Percentiles rank a stretch among this genome's conserved stretches.
These are phyloP conservation scores for Mortierella sp. DNA, from an alignment of 371 early-diverging fungal genomes.

Conservation along the genomic window DNA sequence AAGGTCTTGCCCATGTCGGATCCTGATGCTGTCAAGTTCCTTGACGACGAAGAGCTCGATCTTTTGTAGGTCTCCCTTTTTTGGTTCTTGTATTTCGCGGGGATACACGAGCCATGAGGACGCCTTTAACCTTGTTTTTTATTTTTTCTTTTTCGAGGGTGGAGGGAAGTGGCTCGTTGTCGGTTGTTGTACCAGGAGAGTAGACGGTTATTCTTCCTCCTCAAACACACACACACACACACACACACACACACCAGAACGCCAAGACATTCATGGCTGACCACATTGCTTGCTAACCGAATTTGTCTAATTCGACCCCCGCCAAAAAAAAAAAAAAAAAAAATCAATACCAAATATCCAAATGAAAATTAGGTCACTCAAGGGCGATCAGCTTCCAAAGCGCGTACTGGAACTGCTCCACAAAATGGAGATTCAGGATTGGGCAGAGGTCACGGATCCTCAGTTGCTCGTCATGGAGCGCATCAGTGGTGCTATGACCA, in stretches of 20 bases:
- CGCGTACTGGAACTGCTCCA: background rate
- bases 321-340: background rate
- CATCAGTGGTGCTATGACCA: conserved; percentile 85
- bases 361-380: background rate
- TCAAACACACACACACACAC: too few relatives aligned
- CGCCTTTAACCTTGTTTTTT: background rate
- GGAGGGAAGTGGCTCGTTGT: too few relatives aligned
- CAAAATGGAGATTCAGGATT: conserved; percentile 28
- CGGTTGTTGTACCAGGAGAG: too few relatives aligned
- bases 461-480: conserved; percentile 55
- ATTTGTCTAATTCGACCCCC: too few relatives aligned
- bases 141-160: background rate
- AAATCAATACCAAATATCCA: too few relatives aligned
- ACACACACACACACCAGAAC: too few relatives aligned
- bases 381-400: background rate
- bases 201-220: too few relatives aligned
- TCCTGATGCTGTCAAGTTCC: conserved; percentile 6
- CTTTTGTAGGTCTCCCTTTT: background rate
- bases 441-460: conserved; percentile 20
- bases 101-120: too few relatives aligned
- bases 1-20: conserved; percentile 16
- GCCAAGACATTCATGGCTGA: too few relatives aligned
- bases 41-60: conserved; percentile 15
- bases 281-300: too few relatives aligned
- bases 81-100: background rate